A percentile compares a stretch with the other conserved stretches of the same genome.
phyloP scores from a whole-genome alignment of 2,329 filamentous ascomycete species.

The Aspergillus tanneri region DNA sequence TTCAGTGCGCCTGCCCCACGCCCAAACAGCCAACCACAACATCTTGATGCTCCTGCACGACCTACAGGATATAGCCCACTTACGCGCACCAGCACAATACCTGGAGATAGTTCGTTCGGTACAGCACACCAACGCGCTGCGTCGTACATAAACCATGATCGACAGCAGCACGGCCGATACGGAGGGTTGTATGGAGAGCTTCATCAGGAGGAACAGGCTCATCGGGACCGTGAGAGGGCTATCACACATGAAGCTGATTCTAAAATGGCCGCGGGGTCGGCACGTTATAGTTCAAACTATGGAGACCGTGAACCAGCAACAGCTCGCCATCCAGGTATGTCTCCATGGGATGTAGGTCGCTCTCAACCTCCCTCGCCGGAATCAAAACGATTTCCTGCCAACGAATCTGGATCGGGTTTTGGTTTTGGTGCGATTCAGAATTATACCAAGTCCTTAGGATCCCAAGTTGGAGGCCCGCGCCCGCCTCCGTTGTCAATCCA shows the following conservation, averaged over 20 bases:
- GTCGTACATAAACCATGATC: constrained; percentile 34
- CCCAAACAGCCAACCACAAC: constrained; percentile 43
- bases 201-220: constrained; percentile 35
- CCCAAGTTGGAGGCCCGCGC: constrained; percentile 37
- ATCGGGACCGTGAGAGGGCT: constrained; percentile 36
- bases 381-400: constrained; percentile 33
- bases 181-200: constrained; percentile 37
- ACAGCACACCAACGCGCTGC: constrained; percentile 25
- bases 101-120: constrained; percentile 26
- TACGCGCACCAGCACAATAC: constrained; percentile 27
- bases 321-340: constrained; percentile 27
- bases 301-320: constrained; percentile 33
- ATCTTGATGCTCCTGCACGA: constrained; percentile 35
- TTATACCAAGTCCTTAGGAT: constrained; percentile 44
- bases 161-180: constrained; percentile 33
- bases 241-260: constrained; percentile 31
- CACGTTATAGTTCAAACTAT: constrained; percentile 34
- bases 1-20: constrained; percentile 45
- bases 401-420: constrained; percentile 34
- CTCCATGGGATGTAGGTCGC: constrained; percentile 38
- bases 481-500: constrained; percentile 34
- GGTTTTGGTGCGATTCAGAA: constrained; percentile 43
- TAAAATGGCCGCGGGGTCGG: constrained; percentile 26
- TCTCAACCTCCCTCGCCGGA: constrained; percentile 43
- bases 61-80: constrained; percentile 38